Percentiles rank a stretch among this genome's conserved stretches.
These are phyloP conservation scores for Priceomyces medius DNA, from an alignment of 805 yeast genomes.

Conservation along the genomic window DNA sequence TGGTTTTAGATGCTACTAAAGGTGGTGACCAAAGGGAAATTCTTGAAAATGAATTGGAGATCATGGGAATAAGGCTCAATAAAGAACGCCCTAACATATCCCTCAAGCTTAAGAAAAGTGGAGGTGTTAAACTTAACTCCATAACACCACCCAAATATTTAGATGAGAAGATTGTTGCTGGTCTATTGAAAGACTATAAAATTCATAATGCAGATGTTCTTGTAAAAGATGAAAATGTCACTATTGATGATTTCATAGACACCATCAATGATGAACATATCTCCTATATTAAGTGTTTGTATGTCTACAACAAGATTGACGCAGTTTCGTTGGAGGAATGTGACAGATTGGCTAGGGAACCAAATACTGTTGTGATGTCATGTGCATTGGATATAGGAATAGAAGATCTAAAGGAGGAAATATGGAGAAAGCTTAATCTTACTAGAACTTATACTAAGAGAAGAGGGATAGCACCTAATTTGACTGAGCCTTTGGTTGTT, in stretches of 20 bases:
- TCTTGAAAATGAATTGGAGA: slow-evolving; percentile 84
- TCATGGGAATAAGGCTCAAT: slow-evolving; percentile 90
- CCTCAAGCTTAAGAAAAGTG: slow-evolving; percentile 77
- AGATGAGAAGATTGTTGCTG: slow-evolving; percentile 75
- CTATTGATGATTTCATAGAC: slow-evolving; percentile 91
- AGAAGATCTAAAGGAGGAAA: slow-evolving; percentile 84
- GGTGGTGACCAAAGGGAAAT: slow-evolving; percentile 85
- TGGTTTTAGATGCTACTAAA: slow-evolving; percentile 95
- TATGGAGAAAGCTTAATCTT: slow-evolving; percentile 84
- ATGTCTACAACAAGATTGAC: slow-evolving; percentile 93
- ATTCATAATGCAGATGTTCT: slow-evolving; percentile 93
- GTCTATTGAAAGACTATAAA: slow-evolving; percentile 79
- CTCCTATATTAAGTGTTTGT: slow-evolving; percentile 85
- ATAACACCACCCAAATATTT: slow-evolving; percentile 79
- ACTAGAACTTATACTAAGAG: slow-evolving; percentile 84
- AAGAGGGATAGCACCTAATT: slow-evolving; percentile 78
- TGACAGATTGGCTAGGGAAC: slow-evolving; percentile 87
- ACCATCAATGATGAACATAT: slow-evolving; percentile 84
- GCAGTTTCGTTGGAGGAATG: slow-evolving; percentile 94
- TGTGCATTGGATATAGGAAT: slow-evolving; percentile 87
- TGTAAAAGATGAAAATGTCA: slow-evolving; percentile 81
- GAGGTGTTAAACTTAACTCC: slow-evolving; percentile 84
- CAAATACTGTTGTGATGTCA: slow-evolving; percentile 90
- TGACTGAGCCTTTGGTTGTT: slow-evolving; percentile 88
- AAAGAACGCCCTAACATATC: slow-evolving; percentile 77